phyloP scores from a whole-genome alignment of 345 rosid species.

The Sapria himalayana region DNA sequence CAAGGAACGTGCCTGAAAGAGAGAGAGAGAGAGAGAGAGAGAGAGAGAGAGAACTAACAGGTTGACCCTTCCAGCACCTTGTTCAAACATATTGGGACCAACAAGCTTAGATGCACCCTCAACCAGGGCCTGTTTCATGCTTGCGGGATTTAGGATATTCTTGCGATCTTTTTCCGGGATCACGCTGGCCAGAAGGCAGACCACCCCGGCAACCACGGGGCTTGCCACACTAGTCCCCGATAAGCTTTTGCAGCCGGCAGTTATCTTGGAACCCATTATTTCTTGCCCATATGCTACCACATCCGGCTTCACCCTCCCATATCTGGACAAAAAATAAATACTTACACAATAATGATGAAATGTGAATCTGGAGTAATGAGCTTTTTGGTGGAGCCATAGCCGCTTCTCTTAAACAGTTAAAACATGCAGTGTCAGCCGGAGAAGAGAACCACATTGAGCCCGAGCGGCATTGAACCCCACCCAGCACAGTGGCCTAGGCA shows the following conservation, averaged over 20 bases:
- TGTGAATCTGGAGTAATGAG: too few relatives aligned
- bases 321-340: slow-evolving; percentile 23
- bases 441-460: too few relatives aligned
- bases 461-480: too few relatives aligned
- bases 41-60: slow-evolving; percentile 34
- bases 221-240: slow-evolving; percentile 98
- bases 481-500: too few relatives aligned
- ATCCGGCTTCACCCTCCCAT: slow-evolving; percentile 92
- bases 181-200: slow-evolving; percentile 80
- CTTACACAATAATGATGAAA: too few relatives aligned
- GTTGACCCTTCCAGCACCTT: slow-evolving; percentile 94
- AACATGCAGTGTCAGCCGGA: too few relatives aligned
- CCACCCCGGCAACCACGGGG: slow-evolving; percentile 98
- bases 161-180: slow-evolving; percentile 54
- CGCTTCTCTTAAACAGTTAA: too few relatives aligned
- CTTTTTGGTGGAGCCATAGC: too few relatives aligned
- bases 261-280: slow-evolving; percentile 91
- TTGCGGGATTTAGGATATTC: slow-evolving; percentile 70
- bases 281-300: slow-evolving; percentile 94
- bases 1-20: too few relatives aligned
- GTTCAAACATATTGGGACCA: slow-evolving; percentile 94
- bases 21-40: background rate
- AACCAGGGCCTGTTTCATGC: slow-evolving; percentile 97
- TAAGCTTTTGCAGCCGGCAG: slow-evolving; percentile 89
- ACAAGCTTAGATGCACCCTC: slow-evolving; percentile 96